Base-by-base conservation (phyloP, 2,329 filamentous ascomycete genomes). In the Talaromyces sp. region DNA sequence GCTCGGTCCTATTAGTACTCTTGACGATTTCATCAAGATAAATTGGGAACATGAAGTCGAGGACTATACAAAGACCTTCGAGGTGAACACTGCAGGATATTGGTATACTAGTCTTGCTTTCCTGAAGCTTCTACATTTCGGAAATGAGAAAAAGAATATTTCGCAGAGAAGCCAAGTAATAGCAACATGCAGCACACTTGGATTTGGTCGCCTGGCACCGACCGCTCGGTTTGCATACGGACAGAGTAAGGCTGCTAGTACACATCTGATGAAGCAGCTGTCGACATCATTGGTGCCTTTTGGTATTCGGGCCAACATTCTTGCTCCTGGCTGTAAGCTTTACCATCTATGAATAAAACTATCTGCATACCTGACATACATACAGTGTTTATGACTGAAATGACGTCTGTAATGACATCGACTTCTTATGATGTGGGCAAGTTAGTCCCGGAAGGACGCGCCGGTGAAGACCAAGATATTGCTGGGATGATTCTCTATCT, bases 401-500 rank as follows among this genome's bases (percentile, higher is more conserved):
- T 65, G 57, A 56, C 58, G 22, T 63, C 31, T 56, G 52, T 52
- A 13, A 63, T 54, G 50, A 35, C 50, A 54, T 54, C 50, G 22
- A 54, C 31, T 19, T 54, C 50, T 54, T 54, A 54, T 35, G 50
- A 54, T 37, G 50, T 54, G 6, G 50, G 50, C 4, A 54, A 54
- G 7, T 35, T 54, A 11, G 27, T 54, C 10, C 50, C 50, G 4
- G 50, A 54, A 31, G 50, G 50, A 54, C 50, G 50, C 5, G 50
- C 50, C 10, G 80, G 81, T 0, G 70, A 68, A 6, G 69, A 73
- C 5, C 80, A 82, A 52, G 84, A 86, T 66, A 75, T 86, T 33
- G 79, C 79, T 0, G 83, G 81, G n/a, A 75, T 83, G 24, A 76
- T 84, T 3, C 66, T 85, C 39, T 86, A 84, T 66, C 73, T 86